A percentile compares a stretch with the other conserved stretches of the same genome.
These are phyloP conservation scores for Talaromyces sp. DNA, from an alignment of 2,329 filamentous ascomycete species.

Conservation along the genomic window DNA sequence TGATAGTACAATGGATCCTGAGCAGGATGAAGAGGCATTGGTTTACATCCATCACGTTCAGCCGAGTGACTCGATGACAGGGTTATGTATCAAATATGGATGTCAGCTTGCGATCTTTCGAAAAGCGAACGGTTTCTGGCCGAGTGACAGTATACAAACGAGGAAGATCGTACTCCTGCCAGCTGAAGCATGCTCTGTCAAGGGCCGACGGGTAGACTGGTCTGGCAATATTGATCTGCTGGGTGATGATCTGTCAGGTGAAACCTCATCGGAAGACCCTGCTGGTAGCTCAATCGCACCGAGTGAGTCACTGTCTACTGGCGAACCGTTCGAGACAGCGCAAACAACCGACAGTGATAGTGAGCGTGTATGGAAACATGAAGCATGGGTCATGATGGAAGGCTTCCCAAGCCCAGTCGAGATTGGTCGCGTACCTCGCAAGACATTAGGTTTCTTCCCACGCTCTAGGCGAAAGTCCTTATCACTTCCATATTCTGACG, in stretches of 20 bases:
- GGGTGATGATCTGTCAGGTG: conserved; percentile 20
- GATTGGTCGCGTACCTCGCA: conserved; percentile 78
- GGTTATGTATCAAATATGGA: conserved; percentile 84
- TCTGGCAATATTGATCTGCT: conserved; percentile 28
- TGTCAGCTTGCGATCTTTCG: conserved; percentile 79
- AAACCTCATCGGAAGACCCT: conserved; percentile 30
- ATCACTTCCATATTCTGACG: conserved; percentile 55
- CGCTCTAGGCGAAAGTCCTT: conserved; percentile 81
- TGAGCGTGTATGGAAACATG: conserved; percentile 75
- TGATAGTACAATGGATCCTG: conserved; percentile 31
- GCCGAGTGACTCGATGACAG: conserved; percentile 80
- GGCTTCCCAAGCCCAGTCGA: conserved; percentile 69
- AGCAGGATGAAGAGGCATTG: conserved; percentile 69
- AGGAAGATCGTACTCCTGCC: conserved; percentile 79
- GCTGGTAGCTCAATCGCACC: conserved; percentile 36
- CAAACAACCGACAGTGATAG: conserved; percentile 47
- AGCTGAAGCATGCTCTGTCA: conserved; percentile 82
- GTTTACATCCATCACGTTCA: conserved; percentile 88
- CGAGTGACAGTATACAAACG: conserved; percentile 82
- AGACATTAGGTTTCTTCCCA: conserved; percentile 85
- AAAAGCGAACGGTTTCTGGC: conserved; percentile 91
- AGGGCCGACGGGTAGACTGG: conserved; percentile 59
- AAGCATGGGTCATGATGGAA: conserved; percentile 82
- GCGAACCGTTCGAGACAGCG: neutral
- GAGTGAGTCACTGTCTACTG: conserved; percentile 12